Conservation (phyloP, 2,329 filamentous ascomycete species). For the Diaporthe sp. region DNA sequence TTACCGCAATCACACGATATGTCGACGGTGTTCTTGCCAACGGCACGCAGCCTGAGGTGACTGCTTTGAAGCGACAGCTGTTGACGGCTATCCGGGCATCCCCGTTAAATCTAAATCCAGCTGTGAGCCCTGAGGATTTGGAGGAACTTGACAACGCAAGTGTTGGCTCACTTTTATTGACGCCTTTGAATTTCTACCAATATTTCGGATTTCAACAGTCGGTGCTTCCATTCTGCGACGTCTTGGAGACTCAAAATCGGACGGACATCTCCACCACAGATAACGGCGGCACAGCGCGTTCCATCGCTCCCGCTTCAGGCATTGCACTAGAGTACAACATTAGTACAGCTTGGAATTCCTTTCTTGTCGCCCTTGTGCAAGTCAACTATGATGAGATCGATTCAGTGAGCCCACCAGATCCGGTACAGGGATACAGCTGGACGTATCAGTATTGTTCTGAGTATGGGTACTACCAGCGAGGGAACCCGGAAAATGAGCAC, state of each 20-base stretch:
- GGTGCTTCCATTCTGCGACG: constrained; percentile 38
- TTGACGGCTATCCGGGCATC: constrained; percentile 23
- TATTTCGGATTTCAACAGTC: constrained; percentile 12
- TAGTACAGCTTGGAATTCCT: constrained; percentile 25
- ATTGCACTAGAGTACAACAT: constrained; percentile 23
- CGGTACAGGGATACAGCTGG: constrained; percentile 29
- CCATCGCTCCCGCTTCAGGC: constrained; percentile 27
- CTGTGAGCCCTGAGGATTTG: constrained; percentile 3
- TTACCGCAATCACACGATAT: constrained; percentile 33
- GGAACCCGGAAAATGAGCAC: constrained; percentile 27
- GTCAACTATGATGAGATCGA: constrained; percentile 29
- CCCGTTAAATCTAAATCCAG: not conserved
- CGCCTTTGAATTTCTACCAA: constrained; percentile 37
- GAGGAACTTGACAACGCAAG: constrained; percentile 20
- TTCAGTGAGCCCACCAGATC: constrained; percentile 4
- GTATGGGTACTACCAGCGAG: constrained; percentile 34
- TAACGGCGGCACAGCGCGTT: constrained; percentile 19
- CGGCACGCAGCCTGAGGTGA: constrained; percentile 15
- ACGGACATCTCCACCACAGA: constrained; percentile 27
- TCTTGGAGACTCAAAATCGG: constrained; percentile 35
- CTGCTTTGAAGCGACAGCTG: constrained; percentile 26
- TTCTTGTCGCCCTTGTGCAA: constrained; percentile 11
- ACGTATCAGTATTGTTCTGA: constrained; percentile 33
- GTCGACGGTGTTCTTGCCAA: constrained; percentile 36
- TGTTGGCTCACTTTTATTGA: constrained; percentile 5